Conservation (phyloP, 23 red algal species). For the Gracilaria domingensis region DNA sequence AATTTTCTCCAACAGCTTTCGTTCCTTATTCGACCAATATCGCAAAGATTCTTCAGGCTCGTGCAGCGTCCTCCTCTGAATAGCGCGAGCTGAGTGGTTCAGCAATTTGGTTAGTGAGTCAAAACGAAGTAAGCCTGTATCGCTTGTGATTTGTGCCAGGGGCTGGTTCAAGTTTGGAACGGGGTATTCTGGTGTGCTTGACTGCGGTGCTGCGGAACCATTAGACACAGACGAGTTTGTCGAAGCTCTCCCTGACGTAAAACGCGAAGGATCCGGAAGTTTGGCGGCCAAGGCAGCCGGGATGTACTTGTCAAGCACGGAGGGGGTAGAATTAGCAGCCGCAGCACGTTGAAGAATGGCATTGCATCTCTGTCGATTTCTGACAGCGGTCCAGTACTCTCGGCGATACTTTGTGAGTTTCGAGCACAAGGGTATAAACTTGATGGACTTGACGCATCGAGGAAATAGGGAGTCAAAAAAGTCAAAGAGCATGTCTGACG, state of each 20-base stretch:
- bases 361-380: conserved; percentile 39
- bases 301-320: conserved; percentile 18
- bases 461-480: conserved; percentile 70
- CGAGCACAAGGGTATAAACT: conserved; percentile 31
- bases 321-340: neutral
- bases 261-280: neutral
- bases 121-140: conserved; percentile 3
- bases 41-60: conserved; percentile 9
- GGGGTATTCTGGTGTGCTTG: neutral
- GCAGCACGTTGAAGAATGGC: conserved; percentile 4
- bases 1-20: conserved; percentile 12
- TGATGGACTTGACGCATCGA: conserved; percentile 22
- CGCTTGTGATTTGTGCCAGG: neutral
- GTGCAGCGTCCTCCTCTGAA: conserved; percentile 3
- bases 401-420: conserved; percentile 37
- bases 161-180: conserved; percentile 5
- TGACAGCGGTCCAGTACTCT: conserved; percentile 63
- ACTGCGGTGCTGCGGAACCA: neutral
- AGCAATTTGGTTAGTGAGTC: conserved; percentile 13
- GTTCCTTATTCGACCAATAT: conserved; percentile 5
- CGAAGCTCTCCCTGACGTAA: neutral
- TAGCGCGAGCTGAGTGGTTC: conserved; percentile 15
- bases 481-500: conserved; percentile 31
- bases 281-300: neutral
- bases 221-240: neutral